Evolutionary conservation across 2,329 filamentous ascomycete genomes (phyloP), one percentile per base, ranked within the genome.

Genomic region (Pseudocercospora musae): DNA sequence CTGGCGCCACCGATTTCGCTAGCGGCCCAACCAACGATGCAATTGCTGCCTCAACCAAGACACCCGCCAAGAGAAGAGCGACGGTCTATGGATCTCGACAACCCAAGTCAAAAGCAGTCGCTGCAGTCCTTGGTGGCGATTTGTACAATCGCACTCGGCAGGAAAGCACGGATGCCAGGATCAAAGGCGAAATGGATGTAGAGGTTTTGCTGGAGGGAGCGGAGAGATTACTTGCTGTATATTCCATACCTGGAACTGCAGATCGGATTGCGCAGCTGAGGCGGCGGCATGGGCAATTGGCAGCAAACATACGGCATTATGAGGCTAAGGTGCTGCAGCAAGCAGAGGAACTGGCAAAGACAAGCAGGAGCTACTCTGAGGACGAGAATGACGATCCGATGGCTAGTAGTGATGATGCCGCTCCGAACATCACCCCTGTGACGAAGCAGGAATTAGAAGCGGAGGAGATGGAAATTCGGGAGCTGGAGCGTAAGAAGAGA

Each of bases 221-320:
- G 0, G 92, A 97, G 80, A 96, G 92, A 80, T 84, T 98, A 29
- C 93, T 92, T 69, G 85, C 85, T 49, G 93, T 97, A 27, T 98
- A 97, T 73, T 89, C 91, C 33, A 84, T 96, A 27, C 85, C 89
- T 0, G 93, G 92, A 4, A 91, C 91, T 4, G 76, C 84, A 15
- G 91, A 96, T 71, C 85, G 88, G 65, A 96, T 98, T 68, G 81
- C 86, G 0, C 81, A 82, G 44, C 82, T 96, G 72, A 84, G 92
- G 63, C 84, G 85, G 58, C 87, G 91, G 70, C 85, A 94, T 75
- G 82, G 85, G 42, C 84, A 91, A 70, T 84, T 95, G 62, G 82
- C 82, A 31, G 86, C 86, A 53, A 96, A 92, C 21, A 81, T 95
- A 71, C 85, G 84, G 10, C 89, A 91, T 69, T 92, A 96, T 71